These are phyloP conservation scores for Leccinum olivaceopallidum DNA, from an alignment of 768 basidiomycete species.

Conservation along the genomic window DNA sequence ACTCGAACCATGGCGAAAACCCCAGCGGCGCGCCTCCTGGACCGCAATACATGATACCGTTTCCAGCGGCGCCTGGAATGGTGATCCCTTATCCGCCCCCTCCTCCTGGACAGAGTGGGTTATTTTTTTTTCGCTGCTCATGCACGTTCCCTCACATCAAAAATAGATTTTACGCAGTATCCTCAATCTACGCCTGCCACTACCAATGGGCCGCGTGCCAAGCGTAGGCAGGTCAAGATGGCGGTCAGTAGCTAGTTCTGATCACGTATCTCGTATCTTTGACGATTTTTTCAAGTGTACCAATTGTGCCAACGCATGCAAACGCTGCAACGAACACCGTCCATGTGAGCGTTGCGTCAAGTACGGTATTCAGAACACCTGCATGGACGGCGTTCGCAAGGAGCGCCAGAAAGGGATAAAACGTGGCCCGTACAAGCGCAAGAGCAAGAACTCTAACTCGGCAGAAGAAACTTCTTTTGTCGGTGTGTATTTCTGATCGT, in stretches of 20 bases:
- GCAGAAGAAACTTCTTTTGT: conserved; percentile 25
- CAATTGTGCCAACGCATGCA: conserved; percentile 57
- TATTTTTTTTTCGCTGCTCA: conserved; percentile 4
- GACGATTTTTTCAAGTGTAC: conserved; percentile 42
- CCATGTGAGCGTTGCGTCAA: conserved; percentile 66
- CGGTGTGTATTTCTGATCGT: conserved; percentile 17
- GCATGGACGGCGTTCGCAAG: conserved; percentile 60
- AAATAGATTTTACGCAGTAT: conserved; percentile 34
- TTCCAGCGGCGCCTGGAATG: conserved; percentile 42
- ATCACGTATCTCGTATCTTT: conserved; percentile 4
- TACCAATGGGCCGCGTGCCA: conserved; percentile 33
- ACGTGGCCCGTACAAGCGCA: conserved; percentile 58
- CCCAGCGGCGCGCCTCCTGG: conserved; percentile 29
- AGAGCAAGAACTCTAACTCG: conserved; percentile 35
- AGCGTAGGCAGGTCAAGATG: conserved; percentile 61
- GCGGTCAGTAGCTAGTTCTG: conserved; percentile 40
- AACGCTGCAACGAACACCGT: conserved; percentile 56
- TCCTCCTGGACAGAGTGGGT: conserved; percentile 38
- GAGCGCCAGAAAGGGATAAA: conserved; percentile 64
- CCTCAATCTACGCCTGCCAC: conserved; percentile 25
- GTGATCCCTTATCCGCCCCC: conserved; percentile 44
- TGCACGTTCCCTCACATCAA: conserved; percentile 15
- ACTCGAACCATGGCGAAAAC: conserved; percentile 35
- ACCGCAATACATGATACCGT: conserved; percentile 39
- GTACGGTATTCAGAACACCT: conserved; percentile 58